phyloP scores from a whole-genome alignment of 208 protist species.

The Wallacemonas sp. region DNA sequence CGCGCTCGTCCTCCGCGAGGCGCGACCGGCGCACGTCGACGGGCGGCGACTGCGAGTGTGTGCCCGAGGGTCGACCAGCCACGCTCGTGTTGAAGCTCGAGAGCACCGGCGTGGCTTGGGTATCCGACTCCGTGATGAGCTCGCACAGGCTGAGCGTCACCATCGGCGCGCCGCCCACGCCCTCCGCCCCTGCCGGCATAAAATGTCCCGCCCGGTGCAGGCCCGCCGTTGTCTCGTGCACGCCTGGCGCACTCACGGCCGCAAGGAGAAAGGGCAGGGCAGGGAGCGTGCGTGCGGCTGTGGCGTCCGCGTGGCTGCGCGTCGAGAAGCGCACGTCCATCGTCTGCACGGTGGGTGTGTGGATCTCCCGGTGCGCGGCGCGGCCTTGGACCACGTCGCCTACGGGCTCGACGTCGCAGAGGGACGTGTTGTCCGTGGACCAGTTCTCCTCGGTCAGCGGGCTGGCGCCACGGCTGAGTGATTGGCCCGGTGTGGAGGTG shows the following conservation, averaged over 20 bases:
- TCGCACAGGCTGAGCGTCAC: background rate
- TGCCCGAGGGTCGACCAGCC: background rate
- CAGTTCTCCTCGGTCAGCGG: conserved; percentile 5
- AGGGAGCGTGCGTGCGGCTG: no score
- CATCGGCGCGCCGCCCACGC: background rate
- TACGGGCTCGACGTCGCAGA: background rate
- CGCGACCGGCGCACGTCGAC: background rate
- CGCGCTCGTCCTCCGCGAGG: background rate
- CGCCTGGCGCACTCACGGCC: no score
- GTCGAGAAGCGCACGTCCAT: no score
- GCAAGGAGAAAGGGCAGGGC: no score
- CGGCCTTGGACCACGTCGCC: no score
- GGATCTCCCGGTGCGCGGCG: no score
- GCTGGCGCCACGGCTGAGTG: background rate
- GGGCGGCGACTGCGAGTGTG: background rate
- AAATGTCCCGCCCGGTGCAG: background rate
- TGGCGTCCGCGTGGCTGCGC: no score
- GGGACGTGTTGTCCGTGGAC: background rate
- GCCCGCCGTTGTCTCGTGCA: no score
- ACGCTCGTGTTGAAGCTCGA: conserved; percentile 3
- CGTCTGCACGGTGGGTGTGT: no score
- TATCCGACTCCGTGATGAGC: background rate
- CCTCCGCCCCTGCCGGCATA: background rate
- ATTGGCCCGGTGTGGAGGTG: background rate
- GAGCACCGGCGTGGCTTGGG: background rate